These are phyloP conservation scores for Leccinellum albellum DNA, from an alignment of 768 basidiomycete genomes.

Conservation along the genomic window DNA sequence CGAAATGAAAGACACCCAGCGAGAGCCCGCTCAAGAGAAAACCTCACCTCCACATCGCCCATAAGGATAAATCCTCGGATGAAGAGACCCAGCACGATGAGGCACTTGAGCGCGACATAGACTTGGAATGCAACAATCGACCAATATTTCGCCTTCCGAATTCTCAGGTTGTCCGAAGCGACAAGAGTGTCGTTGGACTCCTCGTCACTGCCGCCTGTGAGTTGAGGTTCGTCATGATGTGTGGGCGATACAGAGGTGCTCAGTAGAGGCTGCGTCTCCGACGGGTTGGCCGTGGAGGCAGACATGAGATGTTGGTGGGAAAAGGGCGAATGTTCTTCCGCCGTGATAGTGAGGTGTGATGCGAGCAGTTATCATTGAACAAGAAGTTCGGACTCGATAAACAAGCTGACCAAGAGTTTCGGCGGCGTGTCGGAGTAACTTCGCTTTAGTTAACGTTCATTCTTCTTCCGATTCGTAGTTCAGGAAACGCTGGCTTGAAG, in stretches of 20 bases:
- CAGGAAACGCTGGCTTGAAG: too few relatives aligned
- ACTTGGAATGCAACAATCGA: conserved; percentile 26
- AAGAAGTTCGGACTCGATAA: neutral
- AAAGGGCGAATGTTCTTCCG: neutral
- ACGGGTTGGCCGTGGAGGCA: conserved; percentile 2
- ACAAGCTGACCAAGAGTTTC: neutral
- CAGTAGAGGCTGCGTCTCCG: conserved; percentile 24
- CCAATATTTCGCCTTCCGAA: conserved; percentile 11
- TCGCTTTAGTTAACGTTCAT: too few relatives aligned
- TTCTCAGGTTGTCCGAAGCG: neutral
- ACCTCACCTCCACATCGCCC: conserved; percentile 60
- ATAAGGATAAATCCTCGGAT: conserved; percentile 70
- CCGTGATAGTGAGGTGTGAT: neutral
- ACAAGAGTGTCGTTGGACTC: conserved; percentile 8
- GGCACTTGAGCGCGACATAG: conserved; percentile 33
- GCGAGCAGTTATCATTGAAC: neutral
- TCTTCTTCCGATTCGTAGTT: too few relatives aligned
- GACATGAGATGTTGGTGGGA: conserved; percentile 21
- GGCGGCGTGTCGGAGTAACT: too few relatives aligned
- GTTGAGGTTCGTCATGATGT: conserved; percentile 14
- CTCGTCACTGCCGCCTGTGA: conserved; percentile 13
- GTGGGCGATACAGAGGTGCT: conserved; percentile 11
- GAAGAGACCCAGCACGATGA: conserved; percentile 45
- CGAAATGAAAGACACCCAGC: conserved; percentile 44
- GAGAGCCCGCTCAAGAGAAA: conserved; percentile 18